phyloP scores from a whole-genome alignment of 1,139 yeast genomes.

The Debaryomycetaceae sp. region DNA sequence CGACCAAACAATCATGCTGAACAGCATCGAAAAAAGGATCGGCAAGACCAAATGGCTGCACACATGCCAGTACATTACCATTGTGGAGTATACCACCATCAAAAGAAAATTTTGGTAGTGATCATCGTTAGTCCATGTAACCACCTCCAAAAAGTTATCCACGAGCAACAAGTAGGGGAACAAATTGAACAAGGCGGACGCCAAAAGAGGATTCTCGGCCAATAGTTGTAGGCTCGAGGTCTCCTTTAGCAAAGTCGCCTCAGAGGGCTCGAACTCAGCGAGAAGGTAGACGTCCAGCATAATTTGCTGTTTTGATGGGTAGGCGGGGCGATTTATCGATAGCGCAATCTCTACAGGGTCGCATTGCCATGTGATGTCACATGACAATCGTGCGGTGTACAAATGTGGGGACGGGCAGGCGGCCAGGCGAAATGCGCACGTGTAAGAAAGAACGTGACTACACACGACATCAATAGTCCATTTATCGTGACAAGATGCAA shows the following conservation, averaged over 20 bases:
- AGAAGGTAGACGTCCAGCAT: slow-evolving; percentile 11
- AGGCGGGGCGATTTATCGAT: not conserved
- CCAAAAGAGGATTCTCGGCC: slow-evolving; percentile 42
- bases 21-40: slow-evolving; percentile 25
- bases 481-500: not conserved
- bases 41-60: slow-evolving; percentile 38
- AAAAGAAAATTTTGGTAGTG: slow-evolving; percentile 46
- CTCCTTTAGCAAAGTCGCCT: slow-evolving; percentile 25
- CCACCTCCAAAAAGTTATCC: slow-evolving; percentile 40
- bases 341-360: too few species aligned
- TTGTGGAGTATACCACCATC: slow-evolving; percentile 33
- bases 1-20: slow-evolving; percentile 44
- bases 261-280: slow-evolving; percentile 36
- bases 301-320: slow-evolving; percentile 1
- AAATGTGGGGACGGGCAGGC: not conserved
- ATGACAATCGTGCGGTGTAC: slow-evolving; percentile 3
- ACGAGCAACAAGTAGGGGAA: slow-evolving; percentile 46
- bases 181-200: slow-evolving; percentile 43
- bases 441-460: not conserved
- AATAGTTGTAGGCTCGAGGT: slow-evolving; percentile 27
- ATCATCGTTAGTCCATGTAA: slow-evolving; percentile 56
- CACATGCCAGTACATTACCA: slow-evolving; percentile 44
- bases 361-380: too few species aligned
- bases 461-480: not conserved
- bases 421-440: not conserved